These are phyloP conservation scores for Paraglomus brasilianum DNA, from an alignment of 192 early-diverging fungal species.

Conservation along the genomic window DNA sequence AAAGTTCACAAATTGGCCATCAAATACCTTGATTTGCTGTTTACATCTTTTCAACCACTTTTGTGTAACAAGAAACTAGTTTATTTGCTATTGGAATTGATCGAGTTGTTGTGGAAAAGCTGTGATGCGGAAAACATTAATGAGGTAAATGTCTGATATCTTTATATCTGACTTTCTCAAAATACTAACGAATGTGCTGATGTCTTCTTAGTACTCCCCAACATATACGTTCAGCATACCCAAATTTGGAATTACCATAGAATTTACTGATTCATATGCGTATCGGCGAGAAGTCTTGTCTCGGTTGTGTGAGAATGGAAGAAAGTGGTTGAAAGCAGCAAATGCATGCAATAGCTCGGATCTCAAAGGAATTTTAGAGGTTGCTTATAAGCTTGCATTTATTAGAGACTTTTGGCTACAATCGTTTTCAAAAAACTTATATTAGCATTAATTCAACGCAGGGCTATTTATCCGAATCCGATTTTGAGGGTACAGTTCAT, in stretches of 20 bases:
- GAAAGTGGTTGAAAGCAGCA: slow-evolving; percentile 64
- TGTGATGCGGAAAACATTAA: slow-evolving; percentile 76
- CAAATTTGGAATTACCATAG: slow-evolving; percentile 61
- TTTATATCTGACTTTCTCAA: background rate
- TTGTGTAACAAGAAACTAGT: slow-evolving; percentile 74
- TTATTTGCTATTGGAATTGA: slow-evolving; percentile 76
- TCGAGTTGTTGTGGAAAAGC: slow-evolving; percentile 76
- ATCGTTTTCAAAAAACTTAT: too few species aligned
- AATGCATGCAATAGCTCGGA: slow-evolving; percentile 68
- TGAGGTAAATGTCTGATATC: slow-evolving; percentile 41
- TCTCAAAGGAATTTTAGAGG: slow-evolving; percentile 52
- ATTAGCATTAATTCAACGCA: too few species aligned
- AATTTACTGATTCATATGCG: slow-evolving; percentile 68
- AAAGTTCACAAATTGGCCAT: slow-evolving; percentile 67
- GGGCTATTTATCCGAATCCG: too few species aligned
- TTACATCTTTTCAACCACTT: slow-evolving; percentile 67
- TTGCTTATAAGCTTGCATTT: slow-evolving; percentile 1
- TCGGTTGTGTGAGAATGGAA: slow-evolving; percentile 57
- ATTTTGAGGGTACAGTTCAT: slow-evolving; percentile 55
- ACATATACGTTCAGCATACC: slow-evolving; percentile 66
- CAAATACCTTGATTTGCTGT: slow-evolving; percentile 60
- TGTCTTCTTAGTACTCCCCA: slow-evolving; percentile 55
- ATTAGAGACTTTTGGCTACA: too few species aligned
- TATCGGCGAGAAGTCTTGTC: slow-evolving; percentile 70
- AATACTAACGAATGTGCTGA: slow-evolving; percentile 12